Base-by-base conservation (phyloP, 1,284 basidiomycete species). In the Sporisorium graminicola region DNA sequence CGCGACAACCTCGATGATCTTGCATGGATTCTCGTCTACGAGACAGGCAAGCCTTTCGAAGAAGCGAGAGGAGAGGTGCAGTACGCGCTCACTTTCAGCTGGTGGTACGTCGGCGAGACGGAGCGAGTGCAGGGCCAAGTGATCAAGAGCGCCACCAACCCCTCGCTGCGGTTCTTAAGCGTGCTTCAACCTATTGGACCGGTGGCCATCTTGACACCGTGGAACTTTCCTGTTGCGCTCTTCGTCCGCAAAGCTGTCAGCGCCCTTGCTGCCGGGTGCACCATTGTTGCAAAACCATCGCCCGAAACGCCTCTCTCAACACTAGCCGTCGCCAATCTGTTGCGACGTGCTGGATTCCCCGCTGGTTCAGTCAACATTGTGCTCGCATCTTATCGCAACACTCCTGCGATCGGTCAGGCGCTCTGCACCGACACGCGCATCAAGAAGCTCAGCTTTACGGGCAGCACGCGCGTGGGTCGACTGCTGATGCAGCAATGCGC, bases 401-500 rank as follows among this genome's bases (percentile, higher is more conserved):
- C 95, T 74, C 85, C 85, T 20, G 92, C 91, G 24, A 92, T 96
- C 18, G 95, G 93, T 24, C 91, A 91, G 68, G 88, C 87, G 79
- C 76, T 89, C 27, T 88, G 87, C 74, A 82, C 86, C 72, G 87
- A 86, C 67, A 89, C 89, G 70, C 87, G 86, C 40, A 91, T 96
- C 68, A 92, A 90, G 84, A 99, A 98, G 87, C 90, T 99, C 33
- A 92, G 93, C n/a, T 99, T 99, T 87, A 99, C 97, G 0, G 95
- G 87, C 26, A 94, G 92, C 20, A 98, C 95, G 0, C 87, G 90
- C 12, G 94, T 99, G n/a, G 96, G 95, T 53, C 98, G 95, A 87
- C 86, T 94, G 57, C 88, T 99, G 40, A 94, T 94, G 84, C 88
- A 89, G 16, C 91, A 98, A 88, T 90, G 94, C 14, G 88, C 94